phyloP scores from a whole-genome alignment of 129 eudicot genomes.

The Flaveria robusta region DNA sequence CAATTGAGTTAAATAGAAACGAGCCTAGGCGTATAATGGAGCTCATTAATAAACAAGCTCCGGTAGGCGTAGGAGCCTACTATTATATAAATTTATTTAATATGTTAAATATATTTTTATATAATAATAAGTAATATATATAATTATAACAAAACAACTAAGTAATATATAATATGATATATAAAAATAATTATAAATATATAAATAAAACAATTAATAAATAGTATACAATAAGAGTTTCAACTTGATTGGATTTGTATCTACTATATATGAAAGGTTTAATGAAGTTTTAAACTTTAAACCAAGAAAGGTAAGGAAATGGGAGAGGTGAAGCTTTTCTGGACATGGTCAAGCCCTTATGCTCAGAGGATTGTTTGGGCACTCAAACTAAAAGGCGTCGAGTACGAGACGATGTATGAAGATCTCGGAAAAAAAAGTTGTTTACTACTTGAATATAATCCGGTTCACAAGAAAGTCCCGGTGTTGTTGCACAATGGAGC shows the following conservation, averaged over 20 bases:
- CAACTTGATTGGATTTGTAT: background rate
- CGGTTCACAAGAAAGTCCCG: slow-evolving; percentile 57
- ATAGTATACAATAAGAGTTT: too few relatives aligned
- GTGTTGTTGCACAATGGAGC: slow-evolving; percentile 61
- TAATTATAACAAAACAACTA: too few relatives aligned
- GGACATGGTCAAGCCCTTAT: slow-evolving; percentile 73
- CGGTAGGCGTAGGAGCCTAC: too few relatives aligned
- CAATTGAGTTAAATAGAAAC: too few relatives aligned
- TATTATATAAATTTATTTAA: too few relatives aligned
- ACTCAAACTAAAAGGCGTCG: slow-evolving; percentile 31
- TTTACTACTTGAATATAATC: slow-evolving; percentile 46
- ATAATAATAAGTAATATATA: too few relatives aligned
- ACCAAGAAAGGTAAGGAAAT: slow-evolving; percentile 24
- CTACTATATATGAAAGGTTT: slow-evolving; percentile 1
- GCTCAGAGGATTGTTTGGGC: slow-evolving; percentile 61
- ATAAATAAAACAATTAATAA: too few relatives aligned
- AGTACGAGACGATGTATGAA: slow-evolving; percentile 24
- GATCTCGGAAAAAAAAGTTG: slow-evolving; percentile 29
- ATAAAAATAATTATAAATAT: too few relatives aligned
- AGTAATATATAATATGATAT: too few relatives aligned
- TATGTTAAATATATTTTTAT: too few relatives aligned
- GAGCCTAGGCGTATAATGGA: too few relatives aligned
- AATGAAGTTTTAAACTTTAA: background rate
- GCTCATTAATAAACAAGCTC: too few relatives aligned
- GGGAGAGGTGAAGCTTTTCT: slow-evolving; percentile 61